phyloP scores from a whole-genome alignment of 2,329 filamentous ascomycete genomes.

The Pleoardoris graminearum region DNA sequence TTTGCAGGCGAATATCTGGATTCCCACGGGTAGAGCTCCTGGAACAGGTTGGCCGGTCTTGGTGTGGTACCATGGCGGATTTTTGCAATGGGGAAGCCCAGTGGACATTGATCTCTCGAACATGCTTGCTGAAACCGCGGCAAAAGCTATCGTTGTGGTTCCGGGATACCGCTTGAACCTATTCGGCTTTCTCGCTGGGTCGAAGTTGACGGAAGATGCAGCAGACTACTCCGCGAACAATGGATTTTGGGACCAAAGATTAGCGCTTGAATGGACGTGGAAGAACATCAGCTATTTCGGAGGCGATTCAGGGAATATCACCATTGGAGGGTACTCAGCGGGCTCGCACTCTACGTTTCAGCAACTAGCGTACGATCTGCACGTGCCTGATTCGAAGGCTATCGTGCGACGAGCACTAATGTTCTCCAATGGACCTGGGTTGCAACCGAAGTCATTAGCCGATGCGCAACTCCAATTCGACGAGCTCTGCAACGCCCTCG shows the following conservation, averaged over 20 bases:
- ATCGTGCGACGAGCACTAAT: constrained; percentile 58
- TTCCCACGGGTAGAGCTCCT: constrained; percentile 53
- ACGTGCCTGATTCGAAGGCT: constrained; percentile 49
- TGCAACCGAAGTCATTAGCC: constrained; percentile 55
- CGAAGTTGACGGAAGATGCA: constrained; percentile 50
- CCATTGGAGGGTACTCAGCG: constrained; percentile 60
- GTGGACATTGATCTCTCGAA: constrained; percentile 52
- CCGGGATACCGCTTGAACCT: constrained; percentile 62
- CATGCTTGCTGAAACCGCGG: constrained; percentile 54
- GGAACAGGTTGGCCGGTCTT: constrained; percentile 60
- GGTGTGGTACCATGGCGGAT: constrained; percentile 62
- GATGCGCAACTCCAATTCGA: constrained; percentile 58
- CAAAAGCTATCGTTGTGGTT: constrained; percentile 54
- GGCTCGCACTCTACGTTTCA: constrained; percentile 61
- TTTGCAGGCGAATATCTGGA: constrained; percentile 60
- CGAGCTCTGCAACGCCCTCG: constrained; percentile 51
- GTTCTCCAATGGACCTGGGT: constrained; percentile 57
- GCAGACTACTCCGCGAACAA: constrained; percentile 50
- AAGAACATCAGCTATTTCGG: constrained; percentile 57
- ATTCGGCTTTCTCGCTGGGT: constrained; percentile 59
- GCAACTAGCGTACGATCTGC: constrained; percentile 61
- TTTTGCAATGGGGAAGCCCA: constrained; percentile 59
- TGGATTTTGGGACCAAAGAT: constrained; percentile 62
- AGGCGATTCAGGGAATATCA: constrained; percentile 56
- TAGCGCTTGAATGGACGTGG: constrained; percentile 60